Evolutionary conservation across 169 alveolate genomes (phyloP).

Genomic region (Toxoplasma gondii): DNA sequence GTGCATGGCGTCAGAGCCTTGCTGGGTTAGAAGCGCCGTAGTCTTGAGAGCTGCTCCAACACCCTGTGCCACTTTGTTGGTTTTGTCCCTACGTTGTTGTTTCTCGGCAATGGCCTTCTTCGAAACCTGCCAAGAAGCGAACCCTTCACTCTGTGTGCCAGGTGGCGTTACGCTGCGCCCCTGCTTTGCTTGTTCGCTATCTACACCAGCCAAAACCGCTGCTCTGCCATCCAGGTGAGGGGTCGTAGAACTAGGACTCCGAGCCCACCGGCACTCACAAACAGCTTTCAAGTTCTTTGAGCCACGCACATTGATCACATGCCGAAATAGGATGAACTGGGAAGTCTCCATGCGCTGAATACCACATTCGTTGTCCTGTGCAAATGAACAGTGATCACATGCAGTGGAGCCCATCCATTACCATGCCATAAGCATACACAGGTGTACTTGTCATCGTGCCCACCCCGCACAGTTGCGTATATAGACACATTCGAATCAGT

Average conservation of each 20-base stretch:
- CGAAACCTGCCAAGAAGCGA: conserved; percentile 48
- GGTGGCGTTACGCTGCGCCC: not conserved
- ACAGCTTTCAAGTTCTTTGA: conserved; percentile 44
- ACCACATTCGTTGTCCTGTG: conserved; percentile 61
- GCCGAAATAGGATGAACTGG: conserved; percentile 42
- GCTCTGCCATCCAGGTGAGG: not conserved
- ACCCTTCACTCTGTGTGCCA: conserved; percentile 42
- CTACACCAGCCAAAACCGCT: not conserved
- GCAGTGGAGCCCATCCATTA: not conserved
- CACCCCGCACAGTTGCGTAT: too few relatives aligned
- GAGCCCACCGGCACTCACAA: conserved; percentile 59
- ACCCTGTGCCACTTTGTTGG: conserved; percentile 27
- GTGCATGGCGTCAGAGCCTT: conserved; percentile 41
- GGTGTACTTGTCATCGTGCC: too few relatives aligned
- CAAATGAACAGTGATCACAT: not conserved
- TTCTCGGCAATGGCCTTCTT: conserved; percentile 24
- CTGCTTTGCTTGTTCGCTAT: not conserved
- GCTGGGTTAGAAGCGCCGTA: conserved; percentile 44
- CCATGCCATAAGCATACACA: too few relatives aligned
- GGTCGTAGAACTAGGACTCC: not conserved
- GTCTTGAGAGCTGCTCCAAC: conserved; percentile 56
- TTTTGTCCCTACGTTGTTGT: conserved; percentile 28
- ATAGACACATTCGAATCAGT: too few relatives aligned
- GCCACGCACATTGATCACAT: not conserved
- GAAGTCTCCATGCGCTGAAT: conserved; percentile 52